Evolutionary conservation across 2,329 filamentous ascomycete genomes (phyloP), one percentile per base, ranked within the genome.

Genomic region (Hypoxylon rubiginosum): DNA sequence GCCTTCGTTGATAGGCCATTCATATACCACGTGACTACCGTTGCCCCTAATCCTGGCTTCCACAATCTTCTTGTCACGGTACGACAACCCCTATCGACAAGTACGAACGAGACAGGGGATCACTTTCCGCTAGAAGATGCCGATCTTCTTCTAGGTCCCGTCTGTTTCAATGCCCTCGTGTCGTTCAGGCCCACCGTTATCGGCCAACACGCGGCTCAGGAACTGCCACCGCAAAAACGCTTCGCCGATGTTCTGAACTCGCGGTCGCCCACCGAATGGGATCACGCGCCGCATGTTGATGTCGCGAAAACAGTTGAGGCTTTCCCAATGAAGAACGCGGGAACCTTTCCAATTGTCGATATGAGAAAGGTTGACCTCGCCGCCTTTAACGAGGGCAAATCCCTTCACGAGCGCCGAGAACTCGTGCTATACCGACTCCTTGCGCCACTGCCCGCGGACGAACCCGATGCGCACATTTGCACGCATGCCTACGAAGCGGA

Each of bases 361-460:
- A 85, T 87, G 82, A 81, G 81, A 72, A 86, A 86, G 74, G 85
- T 87, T 7, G 84, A 87, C 70, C 83, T 88, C 81, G 67, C 66
- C 0, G 74, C 59, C 0, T 84, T 79, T 66, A 88, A 87, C 69
- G 71, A 74, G 8, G 78, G 67, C 0, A 80, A 78, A 50, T 75
- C 80, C 0, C 62, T 84, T 7, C 75, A 82, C 3, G 84, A 85
- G 36, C 77, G 81, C 5, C 79, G 83, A 17, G 83, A 88, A 69
- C 75, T 87, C 7, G 68, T 86, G 1, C 68, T 85, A 5, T 87
- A 88, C 66, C 82, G 84, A 0, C 78, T 85, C 2, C 75, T 83
- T 1, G 77, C 78, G 52, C 82, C 83, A 0, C 73, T 86, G 2
- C 77, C 81, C 0, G 65, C 60, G 2, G 75, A 79, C 3, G 77